These are phyloP conservation scores for Mariannaea sp. DNA, from an alignment of 2,329 filamentous ascomycete genomes.

Conservation along the genomic window DNA sequence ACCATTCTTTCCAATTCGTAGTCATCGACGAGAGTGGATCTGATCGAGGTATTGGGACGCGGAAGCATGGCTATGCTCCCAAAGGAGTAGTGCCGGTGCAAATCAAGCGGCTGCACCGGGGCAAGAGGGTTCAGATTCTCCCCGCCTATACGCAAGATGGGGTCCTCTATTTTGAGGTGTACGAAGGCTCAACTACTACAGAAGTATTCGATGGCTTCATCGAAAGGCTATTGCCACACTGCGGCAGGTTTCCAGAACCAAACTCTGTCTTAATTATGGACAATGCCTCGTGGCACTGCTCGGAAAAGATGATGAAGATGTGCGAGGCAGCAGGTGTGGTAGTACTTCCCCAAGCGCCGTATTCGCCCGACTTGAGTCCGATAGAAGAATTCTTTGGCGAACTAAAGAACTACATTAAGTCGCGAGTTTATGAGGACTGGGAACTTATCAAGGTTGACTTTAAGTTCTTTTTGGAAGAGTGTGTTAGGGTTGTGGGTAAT, in stretches of 20 bases:
- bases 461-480: slow-evolving; percentile 25
- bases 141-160: slow-evolving; percentile 39
- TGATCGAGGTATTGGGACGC: slow-evolving; percentile 41
- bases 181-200: slow-evolving; percentile 37
- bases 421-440: slow-evolving; percentile 15
- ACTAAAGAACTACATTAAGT: slow-evolving; percentile 29
- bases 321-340: slow-evolving; percentile 29
- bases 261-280: slow-evolving; percentile 45
- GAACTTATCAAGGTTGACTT: slow-evolving; percentile 28
- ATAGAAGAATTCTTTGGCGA: slow-evolving; percentile 34
- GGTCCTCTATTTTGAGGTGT: slow-evolving; percentile 34
- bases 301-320: slow-evolving; percentile 35
- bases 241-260: slow-evolving; percentile 39
- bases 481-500: slow-evolving; percentile 26
- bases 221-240: slow-evolving; percentile 36
- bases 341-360: slow-evolving; percentile 23
- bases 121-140: slow-evolving; percentile 31
- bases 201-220: slow-evolving; percentile 39
- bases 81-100: slow-evolving; percentile 35
- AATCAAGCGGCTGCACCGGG: slow-evolving; percentile 30
- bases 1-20: too few relatives aligned
- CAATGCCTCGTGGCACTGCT: slow-evolving; percentile 41
- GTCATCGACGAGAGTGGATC: slow-evolving; percentile 44
- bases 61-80: slow-evolving; percentile 43
- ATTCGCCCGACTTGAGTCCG: slow-evolving; percentile 33